Evolutionary conservation across 2,329 filamentous ascomycete species (phyloP), one percentile per base, ranked within the genome.

Genomic region (Dothideomycetes sp.): DNA sequence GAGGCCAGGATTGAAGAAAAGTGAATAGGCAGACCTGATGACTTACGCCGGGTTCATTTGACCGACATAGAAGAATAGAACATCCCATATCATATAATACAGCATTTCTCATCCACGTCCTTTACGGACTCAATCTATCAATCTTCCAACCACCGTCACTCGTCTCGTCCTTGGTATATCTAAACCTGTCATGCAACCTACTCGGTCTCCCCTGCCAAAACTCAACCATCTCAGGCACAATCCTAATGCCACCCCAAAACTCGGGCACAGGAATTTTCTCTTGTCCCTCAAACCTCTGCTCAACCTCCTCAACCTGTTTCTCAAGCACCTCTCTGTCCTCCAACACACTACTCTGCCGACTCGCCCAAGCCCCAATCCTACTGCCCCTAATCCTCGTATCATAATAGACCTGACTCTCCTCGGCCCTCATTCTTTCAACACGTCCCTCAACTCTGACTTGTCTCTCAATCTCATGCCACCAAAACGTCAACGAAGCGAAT

Each of bases 141-240:
- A 91, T 64, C 54, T 64, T 73, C 83, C 82, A 88, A 51, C 62
- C 64, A 31, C 27, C 32, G 3, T 62, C 65, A 41, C 63, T 63
- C 50, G 61, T 38, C 33, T 51, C 50, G 35, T 75, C 70, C 58
- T 74, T 78, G 42, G 78, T 76, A 64, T 95, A 96, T 47, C 80
- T 74, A 60, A 98, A 96, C 17, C 91, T 81, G 69, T 98, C 91
- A 64, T 98, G 91, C 61, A 98, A 65, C 45, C 91, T 73, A 64
- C 82, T 94, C 57, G 85, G 75, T 53, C 91, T 75, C 3, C 91
- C 91, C 69, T 95, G 88, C 76, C 91, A 98, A 60, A 98, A 98
- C 71, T 98, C 91, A 34, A 98, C 73, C 52, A 78, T 76, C 56
- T 87, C 82, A 0, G 91, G 89, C 48, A 88, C 72, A 45, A 98